These are phyloP conservation scores for Cicer arietinum DNA, from an alignment of 306 rosid species.

Conservation along the genomic window DNA sequence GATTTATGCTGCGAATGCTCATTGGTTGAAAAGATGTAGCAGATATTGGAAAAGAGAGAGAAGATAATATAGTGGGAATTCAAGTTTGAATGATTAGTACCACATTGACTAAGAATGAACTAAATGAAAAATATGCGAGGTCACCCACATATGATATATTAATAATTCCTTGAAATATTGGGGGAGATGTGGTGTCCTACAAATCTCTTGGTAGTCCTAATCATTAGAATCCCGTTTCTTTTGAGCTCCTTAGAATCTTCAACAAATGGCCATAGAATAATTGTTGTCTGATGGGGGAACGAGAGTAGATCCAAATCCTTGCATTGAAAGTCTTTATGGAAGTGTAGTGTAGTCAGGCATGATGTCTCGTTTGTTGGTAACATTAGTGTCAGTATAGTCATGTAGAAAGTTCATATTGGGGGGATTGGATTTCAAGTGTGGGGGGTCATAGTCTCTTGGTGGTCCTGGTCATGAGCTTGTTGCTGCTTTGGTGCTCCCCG, in stretches of 20 bases:
- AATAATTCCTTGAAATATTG: not conserved
- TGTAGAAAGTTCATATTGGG: not conserved
- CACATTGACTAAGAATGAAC: not conserved
- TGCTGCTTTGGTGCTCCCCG: not conserved
- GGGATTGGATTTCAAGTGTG: not conserved
- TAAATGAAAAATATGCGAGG: not conserved
- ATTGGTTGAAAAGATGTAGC: conserved; percentile 3
- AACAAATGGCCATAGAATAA: not conserved
- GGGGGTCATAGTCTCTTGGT: not conserved
- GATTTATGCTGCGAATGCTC: conserved; percentile 2
- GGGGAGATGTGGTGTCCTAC: not conserved
- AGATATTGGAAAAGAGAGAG: not conserved
- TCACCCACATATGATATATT: not conserved
- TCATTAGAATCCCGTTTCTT: not conserved
- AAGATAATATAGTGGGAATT: not conserved
- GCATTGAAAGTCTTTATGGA: not conserved
- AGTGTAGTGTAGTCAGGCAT: not conserved
- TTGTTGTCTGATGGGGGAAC: not conserved
- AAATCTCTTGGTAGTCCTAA: not conserved
- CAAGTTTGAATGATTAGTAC: not conserved
- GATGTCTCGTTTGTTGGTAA: not conserved
- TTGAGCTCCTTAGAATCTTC: not conserved
- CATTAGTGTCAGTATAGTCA: not conserved
- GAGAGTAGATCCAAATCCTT: not conserved
- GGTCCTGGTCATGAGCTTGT: not conserved